Conservation (phyloP, 129 eudicot genomes). For the Glebionis coronaria region DNA sequence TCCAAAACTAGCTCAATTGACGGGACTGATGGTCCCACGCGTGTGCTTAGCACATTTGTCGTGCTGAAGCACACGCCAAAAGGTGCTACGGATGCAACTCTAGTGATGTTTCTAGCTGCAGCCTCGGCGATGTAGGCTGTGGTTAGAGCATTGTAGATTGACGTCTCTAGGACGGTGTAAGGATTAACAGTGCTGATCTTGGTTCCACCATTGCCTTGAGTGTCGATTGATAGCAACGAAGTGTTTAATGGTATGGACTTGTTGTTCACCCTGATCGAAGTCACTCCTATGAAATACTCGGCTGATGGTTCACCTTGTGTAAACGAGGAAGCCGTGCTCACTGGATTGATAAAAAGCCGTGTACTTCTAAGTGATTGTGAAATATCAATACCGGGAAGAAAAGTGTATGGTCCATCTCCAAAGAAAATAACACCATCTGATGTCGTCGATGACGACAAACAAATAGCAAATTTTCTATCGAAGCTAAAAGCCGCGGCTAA, state of each 20-base stretch:
- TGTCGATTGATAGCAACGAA: slow-evolving; percentile 40
- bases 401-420: slow-evolving; percentile 51
- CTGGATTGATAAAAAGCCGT: slow-evolving; percentile 43
- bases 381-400: slow-evolving; percentile 39
- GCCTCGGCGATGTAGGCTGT: slow-evolving; percentile 34
- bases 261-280: slow-evolving; percentile 40
- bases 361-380: slow-evolving; percentile 34
- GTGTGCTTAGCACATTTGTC: slow-evolving; percentile 29
- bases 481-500: slow-evolving; percentile 51
- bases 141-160: slow-evolving; percentile 41
- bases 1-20: slow-evolving; percentile 46
- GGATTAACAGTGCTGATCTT: slow-evolving; percentile 64
- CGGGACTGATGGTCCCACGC: slow-evolving; percentile 53
- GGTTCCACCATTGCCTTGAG: slow-evolving; percentile 59
- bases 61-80: slow-evolving; percentile 45
- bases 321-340: slow-evolving; percentile 33
- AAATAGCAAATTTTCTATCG: slow-evolving; percentile 51
- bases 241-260: slow-evolving; percentile 39
- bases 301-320: slow-evolving; percentile 39
- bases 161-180: slow-evolving; percentile 49
- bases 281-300: slow-evolving; percentile 61
- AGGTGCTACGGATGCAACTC: slow-evolving; percentile 44
- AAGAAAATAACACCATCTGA: slow-evolving; percentile 46
- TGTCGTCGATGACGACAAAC: slow-evolving; percentile 36
- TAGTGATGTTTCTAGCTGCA: slow-evolving; percentile 29